Conservation (phyloP, 768 basidiomycete genomes). For the Tylopilus subfusipes region DNA sequence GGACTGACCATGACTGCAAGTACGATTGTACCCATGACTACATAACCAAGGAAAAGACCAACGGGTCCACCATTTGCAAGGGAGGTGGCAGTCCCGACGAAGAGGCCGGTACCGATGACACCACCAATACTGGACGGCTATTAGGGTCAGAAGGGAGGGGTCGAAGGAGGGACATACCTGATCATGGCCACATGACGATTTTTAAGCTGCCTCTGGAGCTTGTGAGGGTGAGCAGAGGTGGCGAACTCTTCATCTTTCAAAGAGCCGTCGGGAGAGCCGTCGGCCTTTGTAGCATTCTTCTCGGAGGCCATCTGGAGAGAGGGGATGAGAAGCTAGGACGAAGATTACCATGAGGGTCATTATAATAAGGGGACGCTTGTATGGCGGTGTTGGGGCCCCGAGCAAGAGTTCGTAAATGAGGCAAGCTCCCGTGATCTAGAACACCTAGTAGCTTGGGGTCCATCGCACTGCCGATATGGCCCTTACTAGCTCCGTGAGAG, state of each 20-base stretch:
- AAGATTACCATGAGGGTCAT: neutral
- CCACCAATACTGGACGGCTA: conserved; percentile 51
- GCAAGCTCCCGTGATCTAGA: too few species aligned
- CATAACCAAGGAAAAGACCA: conserved; percentile 72
- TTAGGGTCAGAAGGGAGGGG: neutral
- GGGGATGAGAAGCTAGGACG: neutral
- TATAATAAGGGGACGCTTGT: neutral
- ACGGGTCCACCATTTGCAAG: conserved; percentile 61
- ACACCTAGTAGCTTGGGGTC: too few species aligned
- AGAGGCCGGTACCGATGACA: conserved; percentile 58
- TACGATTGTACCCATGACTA: conserved; percentile 61
- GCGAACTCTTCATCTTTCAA: conserved; percentile 22
- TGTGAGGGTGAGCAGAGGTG: neutral
- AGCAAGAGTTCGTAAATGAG: too few species aligned
- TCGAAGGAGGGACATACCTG: conserved; percentile 39
- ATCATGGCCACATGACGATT: conserved; percentile 84
- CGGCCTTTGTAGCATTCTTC: conserved; percentile 12
- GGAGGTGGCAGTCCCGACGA: conserved; percentile 59
- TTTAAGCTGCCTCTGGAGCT: conserved; percentile 60
- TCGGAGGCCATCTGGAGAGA: conserved; percentile 16
- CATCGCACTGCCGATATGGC: neutral
- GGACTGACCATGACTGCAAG: conserved; percentile 63
- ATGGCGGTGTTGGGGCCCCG: neutral
- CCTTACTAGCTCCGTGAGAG: too few species aligned
- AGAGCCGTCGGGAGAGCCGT: conserved; percentile 14